Evolutionary conservation across 1,284 basidiomycete species (phyloP).

Genomic region (Anthracocystis panici-leucophaei): DNA sequence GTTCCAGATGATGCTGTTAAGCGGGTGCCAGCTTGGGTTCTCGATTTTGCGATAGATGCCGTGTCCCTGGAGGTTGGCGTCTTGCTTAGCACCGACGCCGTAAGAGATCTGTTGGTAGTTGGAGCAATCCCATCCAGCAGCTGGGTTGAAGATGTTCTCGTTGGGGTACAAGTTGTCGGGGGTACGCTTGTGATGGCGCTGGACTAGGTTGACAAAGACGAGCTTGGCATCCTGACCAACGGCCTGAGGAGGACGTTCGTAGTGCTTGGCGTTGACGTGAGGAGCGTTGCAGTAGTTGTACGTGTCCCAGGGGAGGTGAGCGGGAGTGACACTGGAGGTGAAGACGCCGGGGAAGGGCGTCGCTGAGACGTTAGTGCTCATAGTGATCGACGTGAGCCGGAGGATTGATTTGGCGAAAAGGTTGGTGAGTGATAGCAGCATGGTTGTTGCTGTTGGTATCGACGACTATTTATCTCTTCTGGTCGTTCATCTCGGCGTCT

Average conservation of each 20-base stretch:
- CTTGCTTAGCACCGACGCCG: constrained; percentile 21
- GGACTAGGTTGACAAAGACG: constrained; percentile 52
- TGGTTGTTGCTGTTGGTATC: not conserved
- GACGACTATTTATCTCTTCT: not conserved
- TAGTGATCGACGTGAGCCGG: not conserved
- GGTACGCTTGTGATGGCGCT: constrained; percentile 58
- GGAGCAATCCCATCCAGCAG: constrained; percentile 49
- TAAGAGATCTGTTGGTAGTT: constrained; percentile 49
- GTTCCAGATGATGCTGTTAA: constrained; percentile 74
- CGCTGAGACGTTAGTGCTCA: constrained; percentile 18
- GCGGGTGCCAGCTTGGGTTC: constrained; percentile 73
- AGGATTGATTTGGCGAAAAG: constrained; percentile 1
- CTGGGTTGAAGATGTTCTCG: constrained; percentile 72
- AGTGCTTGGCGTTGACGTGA: constrained; percentile 39
- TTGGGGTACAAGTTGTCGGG: constrained; percentile 73
- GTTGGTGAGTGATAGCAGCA: not conserved
- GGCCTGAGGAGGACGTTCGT: constrained; percentile 31
- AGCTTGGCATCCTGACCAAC: constrained; percentile 37
- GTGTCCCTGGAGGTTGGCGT: constrained; percentile 16
- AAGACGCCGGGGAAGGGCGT: constrained; percentile 34
- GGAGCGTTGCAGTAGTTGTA: constrained; percentile 57
- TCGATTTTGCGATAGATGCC: constrained; percentile 71
- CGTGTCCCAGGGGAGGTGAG: constrained; percentile 40
- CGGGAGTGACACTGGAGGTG: constrained; percentile 31
- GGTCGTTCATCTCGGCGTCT: not conserved